These are phyloP conservation scores for Plasmodium coatneyi DNA, from an alignment of 169 alveolate genomes.

Conservation along the genomic window DNA sequence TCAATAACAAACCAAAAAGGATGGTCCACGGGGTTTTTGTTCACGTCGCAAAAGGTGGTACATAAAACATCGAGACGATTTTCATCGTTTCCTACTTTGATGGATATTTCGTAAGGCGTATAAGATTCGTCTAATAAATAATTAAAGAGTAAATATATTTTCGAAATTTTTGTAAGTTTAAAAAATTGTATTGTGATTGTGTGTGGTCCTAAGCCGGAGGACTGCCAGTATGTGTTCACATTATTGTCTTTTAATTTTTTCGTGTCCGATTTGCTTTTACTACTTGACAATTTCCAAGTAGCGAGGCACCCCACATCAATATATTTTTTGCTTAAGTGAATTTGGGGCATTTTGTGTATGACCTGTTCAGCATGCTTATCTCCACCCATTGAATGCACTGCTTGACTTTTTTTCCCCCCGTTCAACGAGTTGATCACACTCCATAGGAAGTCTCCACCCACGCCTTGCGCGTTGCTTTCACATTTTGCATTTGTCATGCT, in stretches of 20 bases:
- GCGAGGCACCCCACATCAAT: constrained; percentile 64
- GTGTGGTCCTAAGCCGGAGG: constrained; percentile 89
- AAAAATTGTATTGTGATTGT: constrained; percentile 87
- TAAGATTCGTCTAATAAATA: constrained; percentile 88
- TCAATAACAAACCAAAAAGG: constrained; percentile 82
- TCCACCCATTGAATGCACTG: not conserved
- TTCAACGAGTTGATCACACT: constrained; percentile 13
- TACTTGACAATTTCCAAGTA: constrained; percentile 71
- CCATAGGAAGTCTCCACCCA: not conserved
- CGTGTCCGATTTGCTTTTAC: constrained; percentile 76
- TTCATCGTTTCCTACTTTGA: constrained; percentile 86
- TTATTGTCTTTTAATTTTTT: constrained; percentile 87
- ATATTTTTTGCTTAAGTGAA: constrained; percentile 60
- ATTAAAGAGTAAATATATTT: constrained; percentile 86
- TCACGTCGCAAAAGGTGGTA: constrained; percentile 74
- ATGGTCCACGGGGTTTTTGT: constrained; percentile 80
- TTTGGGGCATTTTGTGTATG: constrained; percentile 25
- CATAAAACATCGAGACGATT: constrained; percentile 77
- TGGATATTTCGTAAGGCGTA: constrained; percentile 87
- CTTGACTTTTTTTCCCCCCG: not conserved
- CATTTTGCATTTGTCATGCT: not conserved
- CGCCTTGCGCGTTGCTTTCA: not conserved
- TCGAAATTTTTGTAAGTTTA: constrained; percentile 81
- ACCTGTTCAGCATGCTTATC: not conserved
- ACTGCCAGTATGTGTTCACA: constrained; percentile 90